Conservation (phyloP, 257 asterid genomes). For the Primulina huaijiensis region DNA sequence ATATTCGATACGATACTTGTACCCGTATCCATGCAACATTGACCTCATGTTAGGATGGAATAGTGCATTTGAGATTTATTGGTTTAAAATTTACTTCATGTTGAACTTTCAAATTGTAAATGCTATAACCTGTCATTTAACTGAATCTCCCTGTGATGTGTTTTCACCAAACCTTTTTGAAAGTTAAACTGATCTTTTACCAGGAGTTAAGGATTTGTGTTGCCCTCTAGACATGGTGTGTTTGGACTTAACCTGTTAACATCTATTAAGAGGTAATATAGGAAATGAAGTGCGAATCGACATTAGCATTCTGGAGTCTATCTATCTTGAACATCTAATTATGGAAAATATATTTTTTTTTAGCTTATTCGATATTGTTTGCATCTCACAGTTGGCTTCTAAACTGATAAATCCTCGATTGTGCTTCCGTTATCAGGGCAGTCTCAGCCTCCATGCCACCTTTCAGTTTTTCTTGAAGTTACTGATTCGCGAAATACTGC, state of each 20-base stretch:
- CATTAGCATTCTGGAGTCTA: conserved; percentile 3
- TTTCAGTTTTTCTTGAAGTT: conserved; percentile 98
- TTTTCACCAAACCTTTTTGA: not conserved
- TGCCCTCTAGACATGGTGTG: not conserved
- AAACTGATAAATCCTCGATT: conserved; percentile 33
- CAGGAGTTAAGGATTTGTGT: conserved; percentile 19
- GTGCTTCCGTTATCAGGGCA: conserved; percentile 80
- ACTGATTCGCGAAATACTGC: conserved; percentile 88
- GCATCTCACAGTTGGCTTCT: conserved; percentile 18
- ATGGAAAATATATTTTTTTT: conserved; percentile 15
- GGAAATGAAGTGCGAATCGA: conserved; percentile 13
- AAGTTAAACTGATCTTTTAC: conserved; percentile 14
- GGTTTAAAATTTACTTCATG: not conserved
- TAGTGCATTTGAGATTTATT: not conserved
- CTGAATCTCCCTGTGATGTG: conserved; percentile 7
- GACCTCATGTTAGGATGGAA: no score
- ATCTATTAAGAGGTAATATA: conserved; percentile 9
- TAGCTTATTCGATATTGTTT: conserved; percentile 19
- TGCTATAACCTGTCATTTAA: conserved; percentile 6
- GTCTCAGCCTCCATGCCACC: conserved; percentile 99
- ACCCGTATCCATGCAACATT: no score
- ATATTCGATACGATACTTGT: no score
- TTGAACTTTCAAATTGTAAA: not conserved
- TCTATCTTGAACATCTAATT: conserved; percentile 10
- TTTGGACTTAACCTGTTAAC: conserved; percentile 16